A percentile compares a stretch with the other conserved stretches of the same genome.
These are phyloP conservation scores for Opeltia flavorubescens DNA, from an alignment of 495 filamentous ascomycete genomes.

Conservation along the genomic window DNA sequence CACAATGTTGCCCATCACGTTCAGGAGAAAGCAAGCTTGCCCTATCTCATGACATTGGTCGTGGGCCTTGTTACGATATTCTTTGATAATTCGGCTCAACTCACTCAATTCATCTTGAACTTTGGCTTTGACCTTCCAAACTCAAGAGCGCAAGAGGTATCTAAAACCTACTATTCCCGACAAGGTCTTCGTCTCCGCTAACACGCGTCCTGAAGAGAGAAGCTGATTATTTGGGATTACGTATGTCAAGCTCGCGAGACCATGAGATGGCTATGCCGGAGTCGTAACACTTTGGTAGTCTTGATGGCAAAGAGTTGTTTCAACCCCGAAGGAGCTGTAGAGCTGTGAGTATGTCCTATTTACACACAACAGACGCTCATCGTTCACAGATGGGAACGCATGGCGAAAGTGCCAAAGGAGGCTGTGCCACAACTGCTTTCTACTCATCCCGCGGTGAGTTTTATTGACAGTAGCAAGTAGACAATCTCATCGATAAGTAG, in stretches of 20 bases:
- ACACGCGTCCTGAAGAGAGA: constrained; percentile 25
- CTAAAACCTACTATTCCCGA: background rate
- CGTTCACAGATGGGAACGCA: constrained; percentile 38
- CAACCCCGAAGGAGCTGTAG: constrained; percentile 57
- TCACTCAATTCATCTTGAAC: constrained; percentile 34
- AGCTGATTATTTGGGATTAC: constrained; percentile 81
- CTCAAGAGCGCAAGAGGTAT: constrained; percentile 51
- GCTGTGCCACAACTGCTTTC: constrained; percentile 64
- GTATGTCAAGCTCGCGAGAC: constrained; percentile 30
- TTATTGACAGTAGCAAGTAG: too few species aligned
- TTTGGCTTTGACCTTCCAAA: constrained; percentile 55
- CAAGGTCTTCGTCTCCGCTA: background rate
- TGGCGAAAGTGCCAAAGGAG: constrained; percentile 47
- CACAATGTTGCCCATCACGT: constrained; percentile 74
- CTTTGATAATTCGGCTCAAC: constrained; percentile 35
- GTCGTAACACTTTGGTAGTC: constrained; percentile 19
- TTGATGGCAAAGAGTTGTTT: constrained; percentile 56
- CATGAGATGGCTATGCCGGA: constrained; percentile 16
- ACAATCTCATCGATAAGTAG: background rate
- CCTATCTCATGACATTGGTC: constrained; percentile 39
- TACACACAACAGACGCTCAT: background rate
- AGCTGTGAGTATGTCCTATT: constrained; percentile 34
- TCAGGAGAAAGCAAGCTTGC: constrained; percentile 58
- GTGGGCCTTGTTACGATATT: constrained; percentile 35
- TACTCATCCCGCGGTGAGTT: constrained; percentile 49